Evolutionary conservation across 768 basidiomycete genomes (phyloP).

Genomic region (Serendipita indica): DNA sequence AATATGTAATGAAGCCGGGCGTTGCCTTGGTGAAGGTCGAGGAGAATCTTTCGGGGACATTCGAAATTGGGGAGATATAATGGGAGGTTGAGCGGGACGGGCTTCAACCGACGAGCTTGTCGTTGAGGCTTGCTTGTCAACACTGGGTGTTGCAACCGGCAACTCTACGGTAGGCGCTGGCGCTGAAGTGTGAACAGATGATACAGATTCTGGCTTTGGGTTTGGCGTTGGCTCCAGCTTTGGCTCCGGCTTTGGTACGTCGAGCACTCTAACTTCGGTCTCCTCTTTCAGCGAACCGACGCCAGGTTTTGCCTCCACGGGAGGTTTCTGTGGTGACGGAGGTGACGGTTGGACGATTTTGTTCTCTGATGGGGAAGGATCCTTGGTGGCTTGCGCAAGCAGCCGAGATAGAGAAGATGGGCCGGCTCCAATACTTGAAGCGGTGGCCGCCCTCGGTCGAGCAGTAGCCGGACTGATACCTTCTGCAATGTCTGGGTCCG

Average conservation of each 20-base stretch:
- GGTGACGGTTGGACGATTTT: too few relatives aligned
- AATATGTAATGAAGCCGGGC: not conserved
- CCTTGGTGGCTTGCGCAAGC: slow-evolving; percentile 42
- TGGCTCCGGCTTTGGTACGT: not conserved
- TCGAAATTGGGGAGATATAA: not conserved
- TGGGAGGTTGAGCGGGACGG: not conserved
- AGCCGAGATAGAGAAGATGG: slow-evolving; percentile 69
- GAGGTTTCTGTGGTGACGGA: too few relatives aligned
- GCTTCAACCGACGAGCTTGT: not conserved
- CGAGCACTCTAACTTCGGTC: not conserved
- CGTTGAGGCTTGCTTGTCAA: not conserved
- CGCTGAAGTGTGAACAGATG: not conserved
- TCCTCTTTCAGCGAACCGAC: too few relatives aligned
- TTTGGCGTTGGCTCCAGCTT: not conserved
- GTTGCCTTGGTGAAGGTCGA: slow-evolving; percentile 1
- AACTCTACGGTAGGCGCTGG: slow-evolving; percentile 32
- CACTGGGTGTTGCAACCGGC: slow-evolving; percentile 44
- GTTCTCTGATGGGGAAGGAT: not conserved
- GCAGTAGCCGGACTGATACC: slow-evolving; percentile 48
- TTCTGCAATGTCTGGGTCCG: slow-evolving; percentile 58
- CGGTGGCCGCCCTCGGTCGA: slow-evolving; percentile 49
- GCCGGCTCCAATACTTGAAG: slow-evolving; percentile 40
- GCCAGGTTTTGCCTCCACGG: too few relatives aligned
- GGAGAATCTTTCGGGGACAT: not conserved
- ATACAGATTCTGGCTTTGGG: not conserved